These are phyloP conservation scores for Elongisporangium undulatum DNA, from an alignment of 352 stramenopile genomes.

Conservation along the genomic window DNA sequence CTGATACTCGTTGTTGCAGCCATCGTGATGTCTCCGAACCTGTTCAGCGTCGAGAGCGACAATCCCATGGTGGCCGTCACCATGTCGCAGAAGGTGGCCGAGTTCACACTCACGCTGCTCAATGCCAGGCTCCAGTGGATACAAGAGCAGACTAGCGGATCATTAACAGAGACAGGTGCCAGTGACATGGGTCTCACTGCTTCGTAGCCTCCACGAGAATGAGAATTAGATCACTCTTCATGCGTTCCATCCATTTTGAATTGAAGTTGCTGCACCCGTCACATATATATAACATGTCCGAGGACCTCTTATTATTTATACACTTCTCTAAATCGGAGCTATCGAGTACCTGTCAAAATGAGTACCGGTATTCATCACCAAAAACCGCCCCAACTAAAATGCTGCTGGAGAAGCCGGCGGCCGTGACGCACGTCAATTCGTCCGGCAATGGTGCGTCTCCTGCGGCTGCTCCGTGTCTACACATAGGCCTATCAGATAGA, in stretches of 20 bases:
- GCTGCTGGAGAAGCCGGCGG: slow-evolving; percentile 78
- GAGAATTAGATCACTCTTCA: too few species aligned
- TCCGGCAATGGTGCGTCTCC: slow-evolving; percentile 46
- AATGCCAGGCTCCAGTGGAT: slow-evolving; percentile 27
- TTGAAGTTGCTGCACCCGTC: neutral
- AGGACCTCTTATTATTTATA: neutral
- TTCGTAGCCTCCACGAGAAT: too few species aligned
- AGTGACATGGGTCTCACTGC: neutral
- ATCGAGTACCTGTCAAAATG: slow-evolving; percentile 8
- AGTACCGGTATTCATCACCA: neutral
- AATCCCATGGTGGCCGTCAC: slow-evolving; percentile 68
- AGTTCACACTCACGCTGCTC: slow-evolving; percentile 52
- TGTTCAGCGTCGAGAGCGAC: slow-evolving; percentile 60
- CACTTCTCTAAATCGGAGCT: neutral
- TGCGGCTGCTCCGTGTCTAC: neutral
- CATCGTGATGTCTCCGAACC: slow-evolving; percentile 79
- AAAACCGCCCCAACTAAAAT: slow-evolving; percentile 28
- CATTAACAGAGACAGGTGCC: neutral
- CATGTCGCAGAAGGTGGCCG: slow-evolving; percentile 69
- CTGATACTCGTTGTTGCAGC: slow-evolving; percentile 20
- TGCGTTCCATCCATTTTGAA: neutral
- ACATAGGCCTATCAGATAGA: neutral
- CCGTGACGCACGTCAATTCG: slow-evolving; percentile 71
- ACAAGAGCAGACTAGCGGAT: neutral
- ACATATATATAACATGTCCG: neutral